A percentile compares a stretch with the other conserved stretches of the same genome.
These are phyloP conservation scores for Turritis glabra DNA, from an alignment of 345 rosid species.

Conservation along the genomic window DNA sequence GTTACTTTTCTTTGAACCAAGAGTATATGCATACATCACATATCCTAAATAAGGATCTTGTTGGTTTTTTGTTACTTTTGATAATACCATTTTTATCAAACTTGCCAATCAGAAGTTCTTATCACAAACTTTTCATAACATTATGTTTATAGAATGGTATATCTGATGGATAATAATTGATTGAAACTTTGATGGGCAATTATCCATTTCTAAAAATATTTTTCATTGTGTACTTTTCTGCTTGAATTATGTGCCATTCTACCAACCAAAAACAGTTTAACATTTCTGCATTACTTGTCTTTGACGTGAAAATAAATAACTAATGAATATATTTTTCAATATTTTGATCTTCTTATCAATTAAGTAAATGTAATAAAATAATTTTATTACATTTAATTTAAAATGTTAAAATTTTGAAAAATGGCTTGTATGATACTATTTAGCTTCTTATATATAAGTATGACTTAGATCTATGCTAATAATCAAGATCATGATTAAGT, in stretches of 20 bases:
- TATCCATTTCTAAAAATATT: not conserved
- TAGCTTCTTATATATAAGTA: not conserved
- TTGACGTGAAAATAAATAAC: not conserved
- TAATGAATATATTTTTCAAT: not conserved
- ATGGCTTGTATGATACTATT: not conserved
- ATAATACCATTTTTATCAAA: constrained; percentile 1
- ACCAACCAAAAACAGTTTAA: constrained; percentile 28
- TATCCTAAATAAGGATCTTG: not conserved
- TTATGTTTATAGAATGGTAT: not conserved
- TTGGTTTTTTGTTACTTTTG: not conserved
- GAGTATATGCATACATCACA: constrained; percentile 9
- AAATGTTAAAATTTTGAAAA: not conserved
- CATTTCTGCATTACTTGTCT: constrained; percentile 13
- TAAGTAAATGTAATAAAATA: not conserved
- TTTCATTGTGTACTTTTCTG: constrained; percentile 9
- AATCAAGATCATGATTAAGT: constrained; percentile 34
- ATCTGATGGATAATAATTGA: not conserved
- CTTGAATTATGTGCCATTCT: constrained; percentile 24
- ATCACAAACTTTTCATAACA: not conserved
- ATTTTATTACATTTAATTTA: no score
- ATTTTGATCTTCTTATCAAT: not conserved
- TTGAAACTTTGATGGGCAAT: constrained; percentile 22
- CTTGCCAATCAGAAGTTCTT: not conserved
- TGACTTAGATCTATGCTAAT: not conserved
- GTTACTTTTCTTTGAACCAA: not conserved